Evolutionary conservation across 768 basidiomycete genomes (phyloP), one percentile per base, ranked within the genome.

Genomic region (Aureoboletus auriporus): DNA sequence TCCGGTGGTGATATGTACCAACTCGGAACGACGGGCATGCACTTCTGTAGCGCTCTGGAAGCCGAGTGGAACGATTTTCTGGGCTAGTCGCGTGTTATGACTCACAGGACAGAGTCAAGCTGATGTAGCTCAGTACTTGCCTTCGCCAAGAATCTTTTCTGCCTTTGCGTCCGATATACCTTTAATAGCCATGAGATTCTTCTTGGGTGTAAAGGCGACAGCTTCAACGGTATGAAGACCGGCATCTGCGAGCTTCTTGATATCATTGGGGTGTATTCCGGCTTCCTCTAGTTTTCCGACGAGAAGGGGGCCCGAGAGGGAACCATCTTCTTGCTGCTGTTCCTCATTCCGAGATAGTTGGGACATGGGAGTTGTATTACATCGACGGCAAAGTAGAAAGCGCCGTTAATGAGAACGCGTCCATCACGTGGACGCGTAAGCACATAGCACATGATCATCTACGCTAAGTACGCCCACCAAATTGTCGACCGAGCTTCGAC

Each of bases 11-110:
- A 99, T 94, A 69, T 90, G 89, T 17, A 99, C 91, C 28, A 98
- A 79, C 64, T 99, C 96, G 14, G 93, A 89, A 38, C 96, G 78
- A 47, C 93, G 84, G 17, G 93, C 88, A 65, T 99, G 96, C 7
- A 97, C 89, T 64, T 97, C 96, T 12, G 96, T 98, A 14, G 96
- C 96, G 48, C 95, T 98, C 55, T 93, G 93, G 66, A 99, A 99
- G 4, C 96, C 96, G 52, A 98, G 81, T 7, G 95, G 96, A 27
- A 99, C 86, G 58, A 97, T 89, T 72, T 97, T 98, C 63, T 86
- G 85, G 4, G 93, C 95, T 97, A 48, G 42, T 44, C 30, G 38
- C 41, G 49, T 26, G 52, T 33, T 51, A 41, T 49, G 40, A 54
- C 44, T 50, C 39, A 48, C 37, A 31, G 35, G 44, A 27, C 7